A percentile compares a stretch with the other conserved stretches of the same genome.
These are phyloP conservation scores for Thecaphora thlaspeos DNA, from an alignment of 1,284 basidiomycete genomes.

Conservation along the genomic window DNA sequence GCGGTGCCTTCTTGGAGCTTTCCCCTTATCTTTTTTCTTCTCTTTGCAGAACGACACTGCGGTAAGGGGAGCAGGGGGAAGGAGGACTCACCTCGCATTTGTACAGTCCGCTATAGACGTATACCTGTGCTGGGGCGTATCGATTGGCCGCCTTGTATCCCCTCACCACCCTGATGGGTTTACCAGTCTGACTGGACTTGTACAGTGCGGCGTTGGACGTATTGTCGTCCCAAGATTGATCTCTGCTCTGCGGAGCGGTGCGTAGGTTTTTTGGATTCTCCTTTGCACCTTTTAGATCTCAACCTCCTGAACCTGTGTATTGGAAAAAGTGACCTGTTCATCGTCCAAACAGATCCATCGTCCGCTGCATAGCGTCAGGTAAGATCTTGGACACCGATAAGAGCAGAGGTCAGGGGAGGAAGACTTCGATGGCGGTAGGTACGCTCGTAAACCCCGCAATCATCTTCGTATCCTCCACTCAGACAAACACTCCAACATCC, in stretches of 20 bases:
- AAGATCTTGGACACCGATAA: too few relatives aligned
- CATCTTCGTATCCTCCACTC: conserved; percentile 77
- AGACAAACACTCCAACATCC: conserved; percentile 78
- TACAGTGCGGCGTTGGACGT: conserved; percentile 66
- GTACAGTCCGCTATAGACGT: conserved; percentile 82
- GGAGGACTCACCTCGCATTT: conserved; percentile 15
- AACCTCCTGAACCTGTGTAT: conserved; percentile 66
- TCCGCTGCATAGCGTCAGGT: too few relatives aligned
- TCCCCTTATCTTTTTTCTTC: too few relatives aligned
- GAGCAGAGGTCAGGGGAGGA: too few relatives aligned
- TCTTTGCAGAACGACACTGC: too few relatives aligned
- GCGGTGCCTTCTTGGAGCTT: too few relatives aligned
- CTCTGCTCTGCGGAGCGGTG: conserved; percentile 75
- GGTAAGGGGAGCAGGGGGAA: too few relatives aligned
- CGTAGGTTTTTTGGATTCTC: conserved; percentile 72
- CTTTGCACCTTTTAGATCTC: conserved; percentile 77
- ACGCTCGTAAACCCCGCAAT: too few relatives aligned
- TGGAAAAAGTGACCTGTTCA: conserved; percentile 75
- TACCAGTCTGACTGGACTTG: conserved; percentile 69
- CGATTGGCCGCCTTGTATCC: conserved; percentile 71
- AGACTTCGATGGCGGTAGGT: too few relatives aligned
- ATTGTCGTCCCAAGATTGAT: conserved; percentile 74
- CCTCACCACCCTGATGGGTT: conserved; percentile 76
- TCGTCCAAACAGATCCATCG: too few relatives aligned
- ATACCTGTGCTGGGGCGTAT: conserved; percentile 60